Evolutionary conservation across 257 asterid genomes (phyloP).

Genomic region (Striga asiatica): DNA sequence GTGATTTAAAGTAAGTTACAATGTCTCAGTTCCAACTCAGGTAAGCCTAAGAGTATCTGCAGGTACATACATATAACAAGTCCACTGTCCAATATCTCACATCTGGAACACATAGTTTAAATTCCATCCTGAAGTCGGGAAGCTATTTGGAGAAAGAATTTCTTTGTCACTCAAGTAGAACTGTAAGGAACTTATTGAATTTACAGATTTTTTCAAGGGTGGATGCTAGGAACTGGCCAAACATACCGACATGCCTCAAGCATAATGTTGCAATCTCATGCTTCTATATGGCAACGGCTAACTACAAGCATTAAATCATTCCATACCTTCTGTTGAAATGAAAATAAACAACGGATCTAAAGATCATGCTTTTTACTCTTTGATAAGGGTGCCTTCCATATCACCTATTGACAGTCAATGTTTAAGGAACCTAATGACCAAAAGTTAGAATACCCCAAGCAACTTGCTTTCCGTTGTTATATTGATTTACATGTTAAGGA

Average conservation of each 20-base stretch:
- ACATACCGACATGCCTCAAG: not conserved
- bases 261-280: not conserved
- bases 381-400: not conserved
- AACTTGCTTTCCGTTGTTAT: not conserved
- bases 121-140: not conserved
- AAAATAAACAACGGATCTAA: not conserved
- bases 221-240: not conserved
- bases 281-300: not conserved
- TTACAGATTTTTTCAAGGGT: too few relatives aligned
- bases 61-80: not conserved
- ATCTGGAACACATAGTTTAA: not conserved
- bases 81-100: not conserved
- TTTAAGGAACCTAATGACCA: not conserved
- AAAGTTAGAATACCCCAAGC: not conserved
- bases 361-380: not conserved
- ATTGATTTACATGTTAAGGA: not conserved
- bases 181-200: too few relatives aligned
- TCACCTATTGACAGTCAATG: not conserved
- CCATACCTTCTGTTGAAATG: not conserved
- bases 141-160: not conserved
- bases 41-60: not conserved
- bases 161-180: too few relatives aligned
- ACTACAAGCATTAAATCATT: not conserved
- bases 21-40: not conserved
- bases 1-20: not conserved